Conservation (phyloP, 2,329 filamentous ascomycete genomes). For the Ophiobolus disseminans region DNA sequence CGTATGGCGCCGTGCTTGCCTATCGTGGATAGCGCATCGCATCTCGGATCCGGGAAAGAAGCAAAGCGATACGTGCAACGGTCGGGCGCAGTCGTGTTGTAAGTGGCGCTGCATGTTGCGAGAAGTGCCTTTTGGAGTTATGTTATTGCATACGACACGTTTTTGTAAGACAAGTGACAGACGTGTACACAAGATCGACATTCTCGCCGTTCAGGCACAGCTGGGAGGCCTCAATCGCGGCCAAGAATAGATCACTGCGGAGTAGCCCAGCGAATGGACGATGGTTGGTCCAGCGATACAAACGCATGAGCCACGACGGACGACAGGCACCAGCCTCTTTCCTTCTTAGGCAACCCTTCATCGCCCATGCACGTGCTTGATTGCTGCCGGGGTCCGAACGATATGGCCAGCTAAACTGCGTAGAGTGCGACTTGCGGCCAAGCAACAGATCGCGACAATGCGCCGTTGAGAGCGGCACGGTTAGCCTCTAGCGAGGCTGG, state of each 20-base stretch:
- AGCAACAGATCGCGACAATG: not conserved
- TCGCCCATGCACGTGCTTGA: not conserved
- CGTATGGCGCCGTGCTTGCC: constrained; percentile 3
- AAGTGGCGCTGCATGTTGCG: not conserved
- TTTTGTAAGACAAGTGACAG: not conserved
- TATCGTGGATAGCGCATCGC: constrained; percentile 4
- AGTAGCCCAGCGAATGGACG: constrained; percentile 1
- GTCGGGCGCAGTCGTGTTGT: not conserved
- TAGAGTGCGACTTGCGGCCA: not conserved
- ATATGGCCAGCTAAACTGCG: not conserved
- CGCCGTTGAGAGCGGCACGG: not conserved
- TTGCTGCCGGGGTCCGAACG: not conserved
- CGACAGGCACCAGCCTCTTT: not conserved
- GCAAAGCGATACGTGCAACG: not conserved
- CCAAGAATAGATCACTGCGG: not conserved
- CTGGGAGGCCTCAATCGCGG: not conserved
- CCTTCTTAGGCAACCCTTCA: not conserved
- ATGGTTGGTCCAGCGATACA: constrained; percentile 4
- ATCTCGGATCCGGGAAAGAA: not conserved
- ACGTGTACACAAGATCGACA: not conserved
- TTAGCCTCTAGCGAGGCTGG: not conserved
- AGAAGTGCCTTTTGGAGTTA: no score
- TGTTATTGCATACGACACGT: not conserved
- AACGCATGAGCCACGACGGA: not conserved
- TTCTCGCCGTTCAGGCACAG: not conserved